These are phyloP conservation scores for Euphrasia confusa DNA, from an alignment of 257 asterid genomes.

Conservation along the genomic window DNA sequence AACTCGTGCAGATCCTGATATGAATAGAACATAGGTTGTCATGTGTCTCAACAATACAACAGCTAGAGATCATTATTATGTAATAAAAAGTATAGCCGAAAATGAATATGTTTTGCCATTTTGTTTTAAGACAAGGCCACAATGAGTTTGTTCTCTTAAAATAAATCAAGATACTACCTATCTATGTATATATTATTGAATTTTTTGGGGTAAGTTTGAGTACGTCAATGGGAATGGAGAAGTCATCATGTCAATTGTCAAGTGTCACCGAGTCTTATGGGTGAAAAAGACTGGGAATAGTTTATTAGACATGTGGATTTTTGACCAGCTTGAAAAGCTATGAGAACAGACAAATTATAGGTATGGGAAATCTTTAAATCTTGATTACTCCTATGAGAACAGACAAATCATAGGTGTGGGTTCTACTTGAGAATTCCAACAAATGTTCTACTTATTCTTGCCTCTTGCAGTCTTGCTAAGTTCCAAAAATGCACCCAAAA, in stretches of 20 bases:
- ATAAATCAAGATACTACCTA: too few relatives aligned
- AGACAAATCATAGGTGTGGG: background rate
- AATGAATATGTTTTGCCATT: too few relatives aligned
- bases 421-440: slow-evolving; percentile 10
- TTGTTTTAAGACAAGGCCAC: too few relatives aligned
- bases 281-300: slow-evolving; percentile 20
- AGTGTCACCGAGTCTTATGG: background rate
- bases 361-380: too few relatives aligned
- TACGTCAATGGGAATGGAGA: background rate
- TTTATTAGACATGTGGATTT: background rate
- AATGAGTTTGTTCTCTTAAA: too few relatives aligned
- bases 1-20: too few relatives aligned
- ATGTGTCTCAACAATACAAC: background rate
- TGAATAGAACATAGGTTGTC: background rate
- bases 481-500: slow-evolving; percentile 1
- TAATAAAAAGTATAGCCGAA: too few relatives aligned
- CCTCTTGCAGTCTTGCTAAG: too few relatives aligned
- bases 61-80: background rate
- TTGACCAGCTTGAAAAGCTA: slow-evolving; percentile 12
- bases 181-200: too few relatives aligned
- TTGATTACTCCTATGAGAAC: slow-evolving; percentile 1
- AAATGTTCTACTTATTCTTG: background rate
- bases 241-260: background rate
- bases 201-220: background rate
- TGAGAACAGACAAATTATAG: background rate